A percentile compares a stretch with the other conserved stretches of the same genome.
Conservation (phyloP, 2,329 filamentous ascomycete genomes). For the Diaporthe batatas region DNA sequence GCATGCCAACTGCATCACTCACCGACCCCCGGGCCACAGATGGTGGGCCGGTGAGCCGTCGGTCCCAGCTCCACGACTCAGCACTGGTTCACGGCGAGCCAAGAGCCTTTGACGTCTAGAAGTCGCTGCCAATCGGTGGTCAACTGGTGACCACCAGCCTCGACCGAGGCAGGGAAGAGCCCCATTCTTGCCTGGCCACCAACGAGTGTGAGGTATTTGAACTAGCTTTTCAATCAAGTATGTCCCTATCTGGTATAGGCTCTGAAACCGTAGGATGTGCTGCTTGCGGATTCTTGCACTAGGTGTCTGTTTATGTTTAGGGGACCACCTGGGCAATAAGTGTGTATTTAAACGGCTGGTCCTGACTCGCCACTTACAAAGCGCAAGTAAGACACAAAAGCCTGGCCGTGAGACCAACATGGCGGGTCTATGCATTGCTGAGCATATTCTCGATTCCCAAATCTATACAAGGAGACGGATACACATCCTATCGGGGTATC, state of each 20-base stretch:
- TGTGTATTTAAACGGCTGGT: neutral
- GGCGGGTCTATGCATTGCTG: neutral
- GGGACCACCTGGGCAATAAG: neutral
- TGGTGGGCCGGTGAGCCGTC: neutral
- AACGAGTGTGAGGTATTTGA: neutral
- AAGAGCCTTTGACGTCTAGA: neutral
- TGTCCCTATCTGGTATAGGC: neutral
- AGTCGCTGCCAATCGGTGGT: neutral
- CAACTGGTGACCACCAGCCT: neutral
- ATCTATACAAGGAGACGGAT: neutral
- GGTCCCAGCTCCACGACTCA: neutral
- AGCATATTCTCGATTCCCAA: neutral
- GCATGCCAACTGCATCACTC: neutral
- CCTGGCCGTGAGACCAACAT: neutral
- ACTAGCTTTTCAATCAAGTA: neutral
- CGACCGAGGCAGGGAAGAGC: neutral
- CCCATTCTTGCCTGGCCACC: neutral
- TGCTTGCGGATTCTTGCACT: neutral
- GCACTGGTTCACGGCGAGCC: neutral
- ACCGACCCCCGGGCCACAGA: neutral
- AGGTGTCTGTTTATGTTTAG: neutral
- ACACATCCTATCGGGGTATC: neutral
- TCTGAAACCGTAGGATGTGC: neutral
- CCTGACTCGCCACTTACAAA: no score
- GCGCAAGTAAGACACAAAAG: neutral